These are phyloP conservation scores for Thraustochytrium striatum DNA, from an alignment of 352 stramenopile species.

Conservation along the genomic window DNA sequence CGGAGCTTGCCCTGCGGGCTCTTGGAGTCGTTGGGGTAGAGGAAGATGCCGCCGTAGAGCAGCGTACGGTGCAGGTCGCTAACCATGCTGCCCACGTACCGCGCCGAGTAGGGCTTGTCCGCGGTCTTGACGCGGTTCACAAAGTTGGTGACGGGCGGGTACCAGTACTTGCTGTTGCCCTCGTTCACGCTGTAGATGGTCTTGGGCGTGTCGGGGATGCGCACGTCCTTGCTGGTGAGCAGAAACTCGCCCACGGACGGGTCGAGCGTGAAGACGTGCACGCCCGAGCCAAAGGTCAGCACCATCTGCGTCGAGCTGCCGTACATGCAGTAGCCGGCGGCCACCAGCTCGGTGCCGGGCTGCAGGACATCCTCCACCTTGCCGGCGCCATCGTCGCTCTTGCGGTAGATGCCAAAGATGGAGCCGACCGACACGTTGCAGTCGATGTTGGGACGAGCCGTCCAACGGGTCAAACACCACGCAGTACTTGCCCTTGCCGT, in stretches of 20 bases:
- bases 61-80: conserved; percentile 97
- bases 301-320: conserved; percentile 94
- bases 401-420: conserved; percentile 94
- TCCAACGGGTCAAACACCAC: conserved; percentile 97
- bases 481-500: conserved; percentile 82
- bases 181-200: conserved; percentile 97
- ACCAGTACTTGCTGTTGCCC: conserved; percentile 91
- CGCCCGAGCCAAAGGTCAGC: conserved; percentile 87
- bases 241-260: conserved; percentile 97
- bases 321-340: conserved; percentile 97
- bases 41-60: conserved; percentile 95
- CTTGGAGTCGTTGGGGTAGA: conserved; percentile 94
- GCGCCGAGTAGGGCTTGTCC: conserved; percentile 75
- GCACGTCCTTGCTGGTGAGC: conserved; percentile 86
- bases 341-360: conserved; percentile 85
- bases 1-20: conserved; percentile 84
- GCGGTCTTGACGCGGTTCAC: conserved; percentile 60
- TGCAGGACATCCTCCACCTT: conserved; percentile 85
- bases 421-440: conserved; percentile 98
- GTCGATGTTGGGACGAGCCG: conserved; percentile 98
- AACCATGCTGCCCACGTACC: conserved; percentile 98
- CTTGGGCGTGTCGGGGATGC: conserved; percentile 84
- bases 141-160: conserved; percentile 80
- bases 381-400: conserved; percentile 58
- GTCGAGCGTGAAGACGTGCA: conserved; percentile 96